These are phyloP conservation scores for Umbelopsis isabellina DNA, from an alignment of 192 early-diverging fungal species.

Conservation along the genomic window DNA sequence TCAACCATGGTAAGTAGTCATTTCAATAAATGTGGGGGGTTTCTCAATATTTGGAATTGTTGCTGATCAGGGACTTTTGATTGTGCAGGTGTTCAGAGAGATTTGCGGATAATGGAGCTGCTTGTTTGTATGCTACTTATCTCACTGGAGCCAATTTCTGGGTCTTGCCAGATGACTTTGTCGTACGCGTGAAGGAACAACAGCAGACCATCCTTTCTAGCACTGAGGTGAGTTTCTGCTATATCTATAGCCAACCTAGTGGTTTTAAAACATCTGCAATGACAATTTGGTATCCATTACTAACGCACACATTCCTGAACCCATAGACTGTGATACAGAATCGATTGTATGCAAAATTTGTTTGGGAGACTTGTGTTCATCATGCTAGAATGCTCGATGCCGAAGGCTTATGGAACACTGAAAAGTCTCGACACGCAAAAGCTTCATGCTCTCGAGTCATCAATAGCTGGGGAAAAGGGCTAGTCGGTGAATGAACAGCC, in stretches of 20 bases:
- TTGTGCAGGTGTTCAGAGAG: conserved; percentile 55
- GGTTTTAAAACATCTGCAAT: too few species aligned
- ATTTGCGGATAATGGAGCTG: conserved; percentile 59
- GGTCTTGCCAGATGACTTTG: conserved; percentile 57
- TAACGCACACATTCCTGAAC: neutral
- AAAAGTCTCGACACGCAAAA: conserved; percentile 46
- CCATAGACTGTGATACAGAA: conserved; percentile 56
- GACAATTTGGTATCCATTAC: neutral
- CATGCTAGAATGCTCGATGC: conserved; percentile 57
- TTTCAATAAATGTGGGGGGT: too few species aligned
- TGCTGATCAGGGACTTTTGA: neutral
- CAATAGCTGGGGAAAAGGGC: conserved; percentile 42
- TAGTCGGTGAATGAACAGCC: conserved; percentile 31
- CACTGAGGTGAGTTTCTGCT: conserved; percentile 1
- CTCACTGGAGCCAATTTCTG: conserved; percentile 58
- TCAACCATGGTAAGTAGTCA: conserved; percentile 41
- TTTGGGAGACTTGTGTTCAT: conserved; percentile 59
- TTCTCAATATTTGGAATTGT: neutral
- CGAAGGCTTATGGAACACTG: conserved; percentile 54
- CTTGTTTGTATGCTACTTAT: conserved; percentile 57
- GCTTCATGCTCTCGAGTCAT: conserved; percentile 42
- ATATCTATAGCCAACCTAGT: too few species aligned
- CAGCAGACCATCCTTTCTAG: conserved; percentile 29
- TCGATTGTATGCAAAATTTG: conserved; percentile 61
- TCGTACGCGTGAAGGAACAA: conserved; percentile 33